A percentile compares a stretch with the other conserved stretches of the same genome.
Evolutionary conservation across 2,329 filamentous ascomycete species (phyloP).

Genomic region (Alternaria conjuncta): DNA sequence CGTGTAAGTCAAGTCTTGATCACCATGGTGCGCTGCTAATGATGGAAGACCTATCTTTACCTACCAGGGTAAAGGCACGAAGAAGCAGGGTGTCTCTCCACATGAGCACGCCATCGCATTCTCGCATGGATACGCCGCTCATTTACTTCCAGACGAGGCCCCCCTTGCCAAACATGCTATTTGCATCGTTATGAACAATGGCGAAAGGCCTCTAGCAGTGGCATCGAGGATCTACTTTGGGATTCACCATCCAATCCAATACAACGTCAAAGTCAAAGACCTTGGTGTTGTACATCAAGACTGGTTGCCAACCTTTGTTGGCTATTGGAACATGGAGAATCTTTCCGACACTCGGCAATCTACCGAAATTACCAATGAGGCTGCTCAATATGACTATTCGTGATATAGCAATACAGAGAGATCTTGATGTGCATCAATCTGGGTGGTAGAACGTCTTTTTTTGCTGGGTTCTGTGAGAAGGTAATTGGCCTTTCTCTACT

Average conservation of each 20-base stretch:
- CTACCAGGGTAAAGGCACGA: slow-evolving; percentile 8
- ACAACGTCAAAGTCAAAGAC: slow-evolving; percentile 52
- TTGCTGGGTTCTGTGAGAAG: no score
- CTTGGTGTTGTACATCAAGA: slow-evolving; percentile 42
- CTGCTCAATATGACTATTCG: no score
- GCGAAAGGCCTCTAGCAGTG: neutral
- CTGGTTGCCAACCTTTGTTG: slow-evolving; percentile 23
- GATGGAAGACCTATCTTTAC: slow-evolving; percentile 13
- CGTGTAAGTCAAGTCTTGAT: neutral
- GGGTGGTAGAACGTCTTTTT: no score
- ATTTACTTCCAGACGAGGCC: slow-evolving; percentile 25
- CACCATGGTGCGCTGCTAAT: neutral
- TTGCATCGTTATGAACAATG: slow-evolving; percentile 26
- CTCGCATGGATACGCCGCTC: slow-evolving; percentile 13
- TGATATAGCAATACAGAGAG: no score
- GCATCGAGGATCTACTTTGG: slow-evolving; percentile 36
- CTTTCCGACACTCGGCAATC: neutral
- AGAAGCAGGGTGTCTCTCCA: slow-evolving; percentile 10
- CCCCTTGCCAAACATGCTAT: slow-evolving; percentile 48
- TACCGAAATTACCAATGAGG: neutral
- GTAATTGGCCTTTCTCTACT: no score
- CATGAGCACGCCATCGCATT: slow-evolving; percentile 49
- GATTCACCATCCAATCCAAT: slow-evolving; percentile 52
- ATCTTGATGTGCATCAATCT: no score
- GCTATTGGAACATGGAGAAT: slow-evolving; percentile 20